Percentiles rank a stretch among this genome's conserved stretches.
phyloP scores from a whole-genome alignment of 1,139 yeast genomes.

The Yamadazyma pseudoaaseri region DNA sequence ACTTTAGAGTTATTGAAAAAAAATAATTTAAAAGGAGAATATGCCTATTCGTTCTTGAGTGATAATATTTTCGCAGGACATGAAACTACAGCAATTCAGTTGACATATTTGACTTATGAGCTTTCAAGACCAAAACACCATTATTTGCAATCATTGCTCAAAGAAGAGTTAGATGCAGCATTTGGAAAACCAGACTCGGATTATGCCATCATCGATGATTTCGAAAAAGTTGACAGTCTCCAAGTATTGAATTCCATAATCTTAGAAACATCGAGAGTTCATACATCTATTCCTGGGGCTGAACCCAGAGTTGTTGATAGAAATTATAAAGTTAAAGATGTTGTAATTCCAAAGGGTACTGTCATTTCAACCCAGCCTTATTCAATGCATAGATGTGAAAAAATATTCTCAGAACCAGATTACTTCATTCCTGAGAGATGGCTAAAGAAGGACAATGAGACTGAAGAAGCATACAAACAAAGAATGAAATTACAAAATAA shows the following conservation, averaged over 20 bases:
- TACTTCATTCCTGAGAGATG: constrained; percentile 62
- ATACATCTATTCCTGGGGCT: constrained; percentile 73
- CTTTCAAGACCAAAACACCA: constrained; percentile 50
- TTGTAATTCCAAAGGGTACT: constrained; percentile 52
- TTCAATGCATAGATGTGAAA: constrained; percentile 55
- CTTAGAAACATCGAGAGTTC: constrained; percentile 58
- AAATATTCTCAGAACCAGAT: constrained; percentile 51
- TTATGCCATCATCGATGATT: constrained; percentile 26
- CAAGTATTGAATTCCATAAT: constrained; percentile 58
- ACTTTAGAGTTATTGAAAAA: constrained; percentile 36
- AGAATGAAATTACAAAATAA: constrained; percentile 48
- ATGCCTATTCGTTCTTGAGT: constrained; percentile 41
- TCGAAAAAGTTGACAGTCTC: constrained; percentile 46
- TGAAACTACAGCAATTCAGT: constrained; percentile 70
- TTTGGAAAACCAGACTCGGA: constrained; percentile 31
- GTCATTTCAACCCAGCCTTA: constrained; percentile 65
- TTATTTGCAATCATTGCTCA: constrained; percentile 41
- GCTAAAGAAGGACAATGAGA: constrained; percentile 40
- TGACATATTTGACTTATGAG: constrained; percentile 60
- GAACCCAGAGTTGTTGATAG: constrained; percentile 57
- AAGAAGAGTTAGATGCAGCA: constrained; percentile 36
- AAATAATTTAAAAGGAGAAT: constrained; percentile 28
- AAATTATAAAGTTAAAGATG: constrained; percentile 20
- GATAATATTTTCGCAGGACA: constrained; percentile 65
- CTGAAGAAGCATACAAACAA: constrained; percentile 27